Evolutionary conservation across 2,329 filamentous ascomycete genomes (phyloP), one percentile per base, ranked within the genome.

Genomic region (Botryotinia narcissicola): DNA sequence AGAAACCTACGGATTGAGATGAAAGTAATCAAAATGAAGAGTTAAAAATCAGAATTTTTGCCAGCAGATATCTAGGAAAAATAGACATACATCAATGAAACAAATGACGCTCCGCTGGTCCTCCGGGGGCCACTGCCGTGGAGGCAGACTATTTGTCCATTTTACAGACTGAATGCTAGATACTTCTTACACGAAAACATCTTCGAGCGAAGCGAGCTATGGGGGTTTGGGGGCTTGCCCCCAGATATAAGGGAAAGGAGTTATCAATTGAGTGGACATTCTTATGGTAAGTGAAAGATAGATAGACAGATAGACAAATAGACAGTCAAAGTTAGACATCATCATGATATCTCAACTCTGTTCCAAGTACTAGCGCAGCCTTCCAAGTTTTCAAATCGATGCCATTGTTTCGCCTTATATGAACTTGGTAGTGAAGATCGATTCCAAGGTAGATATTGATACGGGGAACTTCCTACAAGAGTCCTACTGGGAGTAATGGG

Each of bases 81-180:
- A 29, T 29, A 32, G 2, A 57, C 14, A 18, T 32, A 8, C 51
- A 60, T 60, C n/a, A 20, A 20, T 63, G 25, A 63, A 42, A 42
- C 4, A 16, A 42, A 63, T 29, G 60, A 63, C 60, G 60, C 60
- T 42, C 60, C 37, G 60, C 60, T 63, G 37, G 60, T 25, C 60
- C 60, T 63, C 60, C 4, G 37, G 60, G 37, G 4, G 60, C 60
- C 60, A 63, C 60, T 42, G 60, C 60, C 60, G 60, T 63, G 60
- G 60, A 29, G 60, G 60, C 60, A 63, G 60, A 42, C 60, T 44
- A 63, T 9, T 14, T 1, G 20, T 7, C n/a, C 14, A n/a, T 54
- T 29, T 54, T 6, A 29, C n/a, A 18, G 14, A 29, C 14, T 9
- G n/a, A 16, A n/a, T 16, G 29, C 9, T 37, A 60, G 20, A 60